These are phyloP conservation scores for Myriangium duriaei DNA, from an alignment of 2,329 filamentous ascomycete species.

Conservation along the genomic window DNA sequence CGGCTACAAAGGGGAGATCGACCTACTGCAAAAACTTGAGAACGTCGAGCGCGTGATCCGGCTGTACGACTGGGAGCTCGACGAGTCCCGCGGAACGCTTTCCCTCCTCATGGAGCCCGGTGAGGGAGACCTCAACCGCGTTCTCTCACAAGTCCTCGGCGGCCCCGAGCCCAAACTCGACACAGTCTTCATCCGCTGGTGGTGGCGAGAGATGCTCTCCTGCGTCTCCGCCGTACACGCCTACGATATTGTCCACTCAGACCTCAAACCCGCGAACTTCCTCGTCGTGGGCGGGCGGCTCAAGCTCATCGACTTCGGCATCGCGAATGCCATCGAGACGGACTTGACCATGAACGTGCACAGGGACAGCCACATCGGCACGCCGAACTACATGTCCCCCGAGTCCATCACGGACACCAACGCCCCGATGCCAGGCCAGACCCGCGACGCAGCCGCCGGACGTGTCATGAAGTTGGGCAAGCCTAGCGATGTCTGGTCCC, in stretches of 20 bases:
- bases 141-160: conserved; percentile 61
- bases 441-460: conserved; percentile 27
- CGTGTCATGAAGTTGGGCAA: conserved; percentile 80
- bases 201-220: conserved; percentile 99
- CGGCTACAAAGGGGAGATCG: conserved; percentile 92
- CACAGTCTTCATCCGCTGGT: conserved; percentile 83
- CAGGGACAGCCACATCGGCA: conserved; percentile 87
- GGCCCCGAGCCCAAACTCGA: conserved; percentile 64
- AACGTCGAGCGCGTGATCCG: conserved; percentile 84
- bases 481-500: conserved; percentile 87
- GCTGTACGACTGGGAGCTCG: conserved; percentile 85
- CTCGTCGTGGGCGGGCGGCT: conserved; percentile 79
- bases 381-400: conserved; percentile 97
- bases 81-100: conserved; percentile 78
- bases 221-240: conserved; percentile 83
- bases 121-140: conserved; percentile 80
- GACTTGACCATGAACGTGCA: conserved; percentile 97
- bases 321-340: conserved; percentile 90
- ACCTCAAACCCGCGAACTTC: conserved; percentile 95
- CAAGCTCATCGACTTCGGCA: conserved; percentile 97
- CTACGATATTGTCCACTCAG: conserved; percentile 87
- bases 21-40: conserved; percentile 68
- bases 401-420: conserved; percentile 87
- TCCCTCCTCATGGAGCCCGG: conserved; percentile 95
- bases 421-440: conserved; percentile 34